Base-by-base conservation (phyloP, 129 eudicot genomes). In the Kitagawia praeruptora region DNA sequence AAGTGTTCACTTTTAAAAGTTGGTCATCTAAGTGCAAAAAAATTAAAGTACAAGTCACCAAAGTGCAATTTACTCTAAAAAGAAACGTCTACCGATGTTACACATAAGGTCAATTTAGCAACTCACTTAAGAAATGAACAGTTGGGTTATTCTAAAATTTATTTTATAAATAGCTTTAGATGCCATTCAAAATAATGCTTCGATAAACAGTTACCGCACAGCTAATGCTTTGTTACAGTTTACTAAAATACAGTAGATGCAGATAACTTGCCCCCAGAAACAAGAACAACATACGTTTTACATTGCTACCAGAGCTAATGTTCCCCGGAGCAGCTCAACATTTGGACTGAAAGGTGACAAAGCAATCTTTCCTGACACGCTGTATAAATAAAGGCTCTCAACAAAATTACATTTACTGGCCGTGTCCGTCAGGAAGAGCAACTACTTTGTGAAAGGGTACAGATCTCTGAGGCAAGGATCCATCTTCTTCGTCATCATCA, bases 401-500 rank as follows among this genome's bases (percentile, higher is more conserved):
- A 67, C 73, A 67, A 28, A 7, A 67, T 67, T 67, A 13, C 41
- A 67, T 31, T 95, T 88, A 92, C 85, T 92, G 94, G 64, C 92
- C 91, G 74, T 92, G 91, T 49, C 93, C 93, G 73, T 92, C 93
- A 2, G 96, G 97, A 51, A 92, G 97, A 42, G 93, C 82, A 61
- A 92, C 96, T 56, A 92, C 97, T 78, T 82, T 85, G 83, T 92
- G 89, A 78, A 87, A 92, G 46, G 97, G 96, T 76, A 92, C 96
- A 8, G 77, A 70, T 44, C 97, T 84, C 42, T 88, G 91, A 48
- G 96, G 97, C 83, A 90, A 83, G 8, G 90, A 85, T 71, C 97
- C 91, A 41, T 92, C 96, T 88, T 92, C 96, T 81, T 92, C 97
- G 19, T 90, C 97, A 13, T 92, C 97, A 51, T 92, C 96, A 81